A percentile compares a stretch with the other conserved stretches of the same genome.
phyloP scores from a whole-genome alignment of 179 eudicot species.

The Silene coronaria region DNA sequence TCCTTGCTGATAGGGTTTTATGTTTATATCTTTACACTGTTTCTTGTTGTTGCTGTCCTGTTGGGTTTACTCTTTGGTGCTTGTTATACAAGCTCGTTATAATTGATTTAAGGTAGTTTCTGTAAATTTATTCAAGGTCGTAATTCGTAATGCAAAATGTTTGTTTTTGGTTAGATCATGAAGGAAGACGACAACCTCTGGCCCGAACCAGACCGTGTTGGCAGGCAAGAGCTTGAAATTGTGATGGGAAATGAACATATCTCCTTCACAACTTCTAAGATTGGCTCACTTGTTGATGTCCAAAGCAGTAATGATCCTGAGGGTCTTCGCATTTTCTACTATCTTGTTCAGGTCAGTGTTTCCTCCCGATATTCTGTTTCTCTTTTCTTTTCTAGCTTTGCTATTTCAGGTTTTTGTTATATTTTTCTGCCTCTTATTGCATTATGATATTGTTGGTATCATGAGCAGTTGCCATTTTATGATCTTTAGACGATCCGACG shows the following conservation, averaged over 20 bases:
- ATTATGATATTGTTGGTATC: neutral
- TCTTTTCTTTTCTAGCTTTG: neutral
- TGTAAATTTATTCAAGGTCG: neutral
- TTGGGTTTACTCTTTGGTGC: neutral
- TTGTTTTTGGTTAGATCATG: slow-evolving; percentile 57
- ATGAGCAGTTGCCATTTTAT: neutral
- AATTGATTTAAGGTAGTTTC: neutral
- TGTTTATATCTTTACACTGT: neutral
- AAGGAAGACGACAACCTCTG: slow-evolving; percentile 93
- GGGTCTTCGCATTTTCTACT: slow-evolving; percentile 93
- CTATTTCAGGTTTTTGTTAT: neutral
- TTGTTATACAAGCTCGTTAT: neutral
- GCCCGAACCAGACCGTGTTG: slow-evolving; percentile 98
- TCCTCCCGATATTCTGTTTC: neutral
- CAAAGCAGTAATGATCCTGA: slow-evolving; percentile 94
- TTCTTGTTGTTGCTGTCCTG: neutral
- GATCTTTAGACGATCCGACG: neutral
- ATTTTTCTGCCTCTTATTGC: neutral
- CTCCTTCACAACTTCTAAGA: slow-evolving; percentile 94
- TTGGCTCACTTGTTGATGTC: slow-evolving; percentile 96
- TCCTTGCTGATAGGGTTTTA: neutral
- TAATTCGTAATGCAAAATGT: neutral
- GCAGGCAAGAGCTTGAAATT: slow-evolving; percentile 97
- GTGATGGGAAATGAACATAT: slow-evolving; percentile 99
- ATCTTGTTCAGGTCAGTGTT: slow-evolving; percentile 78